A percentile compares a stretch with the other conserved stretches of the same genome.
phyloP scores from a whole-genome alignment of 2,329 filamentous ascomycete species.

The Penicillium fuscoglaucum region DNA sequence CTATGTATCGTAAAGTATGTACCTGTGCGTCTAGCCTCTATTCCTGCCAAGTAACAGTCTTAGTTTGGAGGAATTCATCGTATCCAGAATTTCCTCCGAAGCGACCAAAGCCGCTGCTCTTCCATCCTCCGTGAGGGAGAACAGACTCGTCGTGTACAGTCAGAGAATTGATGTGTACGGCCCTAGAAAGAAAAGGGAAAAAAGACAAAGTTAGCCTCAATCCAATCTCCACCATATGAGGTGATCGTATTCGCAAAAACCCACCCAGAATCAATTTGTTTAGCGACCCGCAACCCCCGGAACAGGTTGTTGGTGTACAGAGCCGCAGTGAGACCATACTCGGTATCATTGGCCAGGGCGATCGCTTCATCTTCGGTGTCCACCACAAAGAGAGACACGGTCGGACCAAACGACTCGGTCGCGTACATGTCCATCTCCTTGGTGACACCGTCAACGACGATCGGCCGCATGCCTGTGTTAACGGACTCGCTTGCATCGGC shows the following conservation, averaged over 20 bases:
- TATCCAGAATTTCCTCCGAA: conserved; percentile 58
- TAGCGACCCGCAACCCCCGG: conserved; percentile 60
- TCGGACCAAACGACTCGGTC: conserved; percentile 76
- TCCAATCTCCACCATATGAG: not conserved
- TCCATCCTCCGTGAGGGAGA: conserved; percentile 67
- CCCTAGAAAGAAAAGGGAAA: conserved; percentile 9
- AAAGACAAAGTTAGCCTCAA: conserved; percentile 1
- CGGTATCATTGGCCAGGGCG: conserved; percentile 74
- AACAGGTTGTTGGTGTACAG: conserved; percentile 72
- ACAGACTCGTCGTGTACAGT: conserved; percentile 64
- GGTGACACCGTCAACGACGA: conserved; percentile 67
- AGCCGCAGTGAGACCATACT: conserved; percentile 70
- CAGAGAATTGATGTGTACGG: conserved; percentile 59
- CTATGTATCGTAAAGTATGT: not conserved
- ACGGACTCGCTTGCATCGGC: conserved; percentile 45
- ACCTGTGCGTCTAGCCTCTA: conserved; percentile 15
- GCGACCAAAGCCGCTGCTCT: conserved; percentile 56
- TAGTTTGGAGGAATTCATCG: conserved; percentile 63
- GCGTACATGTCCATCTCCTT: conserved; percentile 73
- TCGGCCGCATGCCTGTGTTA: conserved; percentile 57
- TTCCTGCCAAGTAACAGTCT: conserved; percentile 61
- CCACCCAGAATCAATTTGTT: conserved; percentile 63
- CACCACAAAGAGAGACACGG: conserved; percentile 66
- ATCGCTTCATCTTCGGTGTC: conserved; percentile 68
- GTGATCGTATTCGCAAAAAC: conserved; percentile 15